These are phyloP conservation scores for Crithidia fasciculata DNA, from an alignment of 208 protist species.

Conservation along the genomic window DNA sequence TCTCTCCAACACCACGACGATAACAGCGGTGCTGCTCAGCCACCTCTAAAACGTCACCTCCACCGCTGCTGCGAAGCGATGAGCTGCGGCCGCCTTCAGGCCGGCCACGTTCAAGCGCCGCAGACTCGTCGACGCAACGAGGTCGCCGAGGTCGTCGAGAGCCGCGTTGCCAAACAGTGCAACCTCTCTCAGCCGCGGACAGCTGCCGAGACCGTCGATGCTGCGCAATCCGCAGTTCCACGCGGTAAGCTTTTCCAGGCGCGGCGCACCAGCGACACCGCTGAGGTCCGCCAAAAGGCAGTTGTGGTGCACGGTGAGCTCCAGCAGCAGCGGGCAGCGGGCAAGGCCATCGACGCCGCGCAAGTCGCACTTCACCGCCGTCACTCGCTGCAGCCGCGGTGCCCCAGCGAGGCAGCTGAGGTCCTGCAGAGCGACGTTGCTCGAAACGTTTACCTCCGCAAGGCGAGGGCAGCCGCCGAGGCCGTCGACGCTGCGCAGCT, in stretches of 20 bases:
- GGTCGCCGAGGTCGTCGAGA: not conserved
- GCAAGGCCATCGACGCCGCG: not conserved
- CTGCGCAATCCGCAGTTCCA: conserved; percentile 1
- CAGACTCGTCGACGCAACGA: conserved; percentile 6
- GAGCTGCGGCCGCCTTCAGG: not conserved
- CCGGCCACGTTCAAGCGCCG: not conserved
- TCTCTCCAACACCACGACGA: no score
- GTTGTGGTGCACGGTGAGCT: conserved; percentile 7
- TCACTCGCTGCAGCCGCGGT: not conserved
- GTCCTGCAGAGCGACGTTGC: not conserved
- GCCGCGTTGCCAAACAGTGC: conserved; percentile 1
- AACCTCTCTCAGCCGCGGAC: not conserved
- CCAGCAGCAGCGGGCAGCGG: conserved; percentile 1
- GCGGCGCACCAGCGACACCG: conserved; percentile 9
- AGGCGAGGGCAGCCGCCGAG: conserved; percentile 4
- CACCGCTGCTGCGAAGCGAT: not conserved
- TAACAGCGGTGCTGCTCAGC: no score
- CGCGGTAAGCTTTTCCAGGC: conserved; percentile 1
- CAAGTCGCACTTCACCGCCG: not conserved
- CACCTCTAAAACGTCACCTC: not conserved
- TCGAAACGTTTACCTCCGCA: conserved; percentile 1
- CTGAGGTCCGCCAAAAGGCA: not conserved
- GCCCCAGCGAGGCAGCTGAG: not conserved
- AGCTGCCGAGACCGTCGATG: conserved; percentile 1
- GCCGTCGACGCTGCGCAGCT: conserved; percentile 2